Base-by-base conservation (phyloP, 1,284 basidiomycete genomes). In the Laetiporus sulphureus region DNA sequence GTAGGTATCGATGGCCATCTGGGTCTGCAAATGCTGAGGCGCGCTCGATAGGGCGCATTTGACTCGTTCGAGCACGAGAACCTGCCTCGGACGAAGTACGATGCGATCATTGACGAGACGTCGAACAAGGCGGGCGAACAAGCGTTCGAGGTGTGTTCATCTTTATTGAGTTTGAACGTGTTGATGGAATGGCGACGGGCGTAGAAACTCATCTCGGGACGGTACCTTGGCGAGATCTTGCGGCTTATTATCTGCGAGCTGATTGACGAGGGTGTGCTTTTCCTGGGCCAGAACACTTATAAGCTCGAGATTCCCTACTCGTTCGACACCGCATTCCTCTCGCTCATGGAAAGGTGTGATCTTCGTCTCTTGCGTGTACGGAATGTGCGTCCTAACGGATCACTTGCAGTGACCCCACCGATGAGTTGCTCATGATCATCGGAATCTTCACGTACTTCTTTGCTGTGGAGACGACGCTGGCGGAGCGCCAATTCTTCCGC, bases 71-170 rank as follows among this genome's bases (percentile, higher is more conserved):
- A 87, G 52, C 94, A 98, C 61, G 87, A 96, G 62, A 88, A 97
- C 63, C 77, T 96, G 21, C 91, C 93, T 3, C 73, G 95, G 47
- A 97, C 93, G 11, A 92, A 93, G 65, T 99, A 96, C 65, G 95
- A 99, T 61, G 71, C 80, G 49, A 83, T 81, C 55, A 94, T 99
- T 23, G 95, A 99, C 58, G 83, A 96, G 55, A 75, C 79, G 8
- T 95, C 91, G 3, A 98, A 98, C 74, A 99, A 99, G 68, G 92
- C 93, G 2, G 86, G 84, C 40, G 92, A 98, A 67, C 95, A 99
- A 65, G 79, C 89, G 1, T 94, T 93, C 54, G 86, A 90, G 71
- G 84, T 84, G 38, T 45, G 64, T 49, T 21, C 11, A 15, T 3
- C 15, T 22, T 18, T 25, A 35, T n/a, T n/a, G n/a, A n/a, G n/a